These are phyloP conservation scores for Debaryomyces fabryi DNA, from an alignment of 1,139 yeast species.

Conservation along the genomic window DNA sequence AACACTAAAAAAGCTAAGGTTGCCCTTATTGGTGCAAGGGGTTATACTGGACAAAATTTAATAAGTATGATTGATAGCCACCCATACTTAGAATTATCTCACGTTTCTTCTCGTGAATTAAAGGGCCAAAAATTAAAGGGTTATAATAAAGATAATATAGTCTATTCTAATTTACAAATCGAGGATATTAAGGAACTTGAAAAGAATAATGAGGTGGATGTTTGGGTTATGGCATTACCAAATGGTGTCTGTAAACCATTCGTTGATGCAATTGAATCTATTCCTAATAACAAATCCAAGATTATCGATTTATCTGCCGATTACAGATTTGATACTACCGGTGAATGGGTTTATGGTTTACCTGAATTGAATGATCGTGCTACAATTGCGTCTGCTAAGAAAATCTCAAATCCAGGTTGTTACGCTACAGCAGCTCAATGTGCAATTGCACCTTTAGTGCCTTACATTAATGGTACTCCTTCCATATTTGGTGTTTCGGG, in stretches of 20 bases:
- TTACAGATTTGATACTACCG: constrained; percentile 86
- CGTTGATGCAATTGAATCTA: constrained; percentile 87
- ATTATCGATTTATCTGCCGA: constrained; percentile 95
- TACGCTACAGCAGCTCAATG: constrained; percentile 97
- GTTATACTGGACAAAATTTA: constrained; percentile 93
- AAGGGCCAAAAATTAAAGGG: constrained; percentile 86
- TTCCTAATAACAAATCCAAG: constrained; percentile 60
- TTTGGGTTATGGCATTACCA: constrained; percentile 99
- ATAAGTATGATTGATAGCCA: constrained; percentile 85
- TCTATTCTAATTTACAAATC: constrained; percentile 81
- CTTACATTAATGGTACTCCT: constrained; percentile 70
- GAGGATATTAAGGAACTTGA: constrained; percentile 86
- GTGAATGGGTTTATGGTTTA: constrained; percentile 90
- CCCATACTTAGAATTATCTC: constrained; percentile 83
- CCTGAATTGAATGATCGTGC: constrained; percentile 78
- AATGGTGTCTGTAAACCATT: constrained; percentile 98
- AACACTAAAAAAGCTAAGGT: constrained; percentile 67
- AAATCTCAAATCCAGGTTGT: constrained; percentile 97
- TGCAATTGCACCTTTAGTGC: constrained; percentile 82
- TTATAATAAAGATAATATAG: constrained; percentile 77
- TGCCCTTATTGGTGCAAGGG: constrained; percentile 97
- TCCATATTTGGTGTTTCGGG: constrained; percentile 95
- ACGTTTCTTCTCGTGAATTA: constrained; percentile 94
- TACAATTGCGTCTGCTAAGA: constrained; percentile 69
- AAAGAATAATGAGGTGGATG: constrained; percentile 75